phyloP scores from a whole-genome alignment of 805 yeast genomes.

The Candida rishiriensis region DNA sequence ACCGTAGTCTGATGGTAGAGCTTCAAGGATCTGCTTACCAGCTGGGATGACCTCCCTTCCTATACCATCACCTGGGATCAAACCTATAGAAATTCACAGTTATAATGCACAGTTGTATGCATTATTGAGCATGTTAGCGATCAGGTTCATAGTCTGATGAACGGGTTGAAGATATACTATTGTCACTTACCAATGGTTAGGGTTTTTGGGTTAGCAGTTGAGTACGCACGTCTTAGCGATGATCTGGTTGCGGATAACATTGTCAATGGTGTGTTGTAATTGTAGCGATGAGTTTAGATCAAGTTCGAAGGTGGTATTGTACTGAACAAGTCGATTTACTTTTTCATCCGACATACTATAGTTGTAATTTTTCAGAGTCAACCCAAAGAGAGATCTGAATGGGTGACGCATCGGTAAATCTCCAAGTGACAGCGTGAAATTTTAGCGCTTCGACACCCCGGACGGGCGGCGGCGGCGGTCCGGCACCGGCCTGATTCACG shows the following conservation, averaged over 20 bases:
- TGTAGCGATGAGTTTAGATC: too few relatives aligned
- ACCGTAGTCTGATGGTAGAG: conserved; percentile 69
- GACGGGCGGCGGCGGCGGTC: too few relatives aligned
- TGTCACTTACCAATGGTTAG: conserved; percentile 42
- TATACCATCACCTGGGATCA: conserved; percentile 98
- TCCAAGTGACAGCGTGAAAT: too few relatives aligned
- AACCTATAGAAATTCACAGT: conserved; percentile 33
- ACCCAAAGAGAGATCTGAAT: too few relatives aligned
- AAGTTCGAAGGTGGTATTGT: too few relatives aligned
- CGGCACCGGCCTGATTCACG: too few relatives aligned
- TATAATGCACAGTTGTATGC: background rate
- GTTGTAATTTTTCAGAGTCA: too few relatives aligned
- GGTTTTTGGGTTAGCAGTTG: conserved; percentile 38
- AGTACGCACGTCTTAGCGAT: conserved; percentile 26
- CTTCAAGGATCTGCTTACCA: conserved; percentile 82
- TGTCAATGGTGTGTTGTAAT: background rate
- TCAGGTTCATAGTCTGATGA: background rate
- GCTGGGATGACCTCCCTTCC: conserved; percentile 98
- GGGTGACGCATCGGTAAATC: too few relatives aligned
- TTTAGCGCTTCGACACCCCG: too few relatives aligned
- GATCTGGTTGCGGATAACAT: conserved; percentile 23
- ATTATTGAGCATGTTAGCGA: conserved; percentile 4
- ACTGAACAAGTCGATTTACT: too few relatives aligned
- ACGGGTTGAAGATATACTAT: background rate
- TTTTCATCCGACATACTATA: too few relatives aligned